Evolutionary conservation across 139 green algal species (phyloP), one percentile per base, ranked within the genome.

Genomic region (Ostreobium quekettii): DNA sequence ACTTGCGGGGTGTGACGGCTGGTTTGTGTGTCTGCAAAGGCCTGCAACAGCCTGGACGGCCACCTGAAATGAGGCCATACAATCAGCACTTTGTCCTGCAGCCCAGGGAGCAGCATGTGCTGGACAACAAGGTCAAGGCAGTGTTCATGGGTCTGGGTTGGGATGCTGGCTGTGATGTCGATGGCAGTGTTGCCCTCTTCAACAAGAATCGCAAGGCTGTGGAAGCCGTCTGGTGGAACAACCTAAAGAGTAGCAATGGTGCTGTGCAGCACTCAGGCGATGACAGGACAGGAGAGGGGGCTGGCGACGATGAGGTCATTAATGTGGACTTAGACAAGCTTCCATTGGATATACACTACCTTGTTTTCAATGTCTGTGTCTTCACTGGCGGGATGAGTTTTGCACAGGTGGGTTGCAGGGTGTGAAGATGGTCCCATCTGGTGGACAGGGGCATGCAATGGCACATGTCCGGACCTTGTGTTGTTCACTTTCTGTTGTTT

Each of bases 291-390:
- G 53, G 53, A 8, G 53, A 62, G n/a, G 53, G 53, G 15, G 53
- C n/a, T 35, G 53, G 53, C 7, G 53, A 62, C n/a, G 53, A 62
- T 29, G 53, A 62, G 19, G n/a, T 35, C 53, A 62, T 62, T 29
- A 11, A n/a, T 11, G n/a, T 62, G 7, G 19, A 62, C 19, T n/a
- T 62, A 32, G 53, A 11, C 53, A 29, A 62, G n/a, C 33, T 62
- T 24, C 29, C 29, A 11, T 24, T 7, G 7, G 7, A 29, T 7
- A 26, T 62, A 24, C 53, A 62, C 33, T 26, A 62, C 53, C 15
- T 62, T 7, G n/a, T 62, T 26, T 62, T 62, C 19, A 26, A 15
- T 11, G 53, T 62, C n/a, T 62, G 53, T 26, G n/a, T 62, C 19
- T 62, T 36, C n/a, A 35, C 53, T 29, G 53, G 7, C 7, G 53